phyloP scores from a whole-genome alignment of 345 rosid genomes.

The Durio zibethinus region DNA sequence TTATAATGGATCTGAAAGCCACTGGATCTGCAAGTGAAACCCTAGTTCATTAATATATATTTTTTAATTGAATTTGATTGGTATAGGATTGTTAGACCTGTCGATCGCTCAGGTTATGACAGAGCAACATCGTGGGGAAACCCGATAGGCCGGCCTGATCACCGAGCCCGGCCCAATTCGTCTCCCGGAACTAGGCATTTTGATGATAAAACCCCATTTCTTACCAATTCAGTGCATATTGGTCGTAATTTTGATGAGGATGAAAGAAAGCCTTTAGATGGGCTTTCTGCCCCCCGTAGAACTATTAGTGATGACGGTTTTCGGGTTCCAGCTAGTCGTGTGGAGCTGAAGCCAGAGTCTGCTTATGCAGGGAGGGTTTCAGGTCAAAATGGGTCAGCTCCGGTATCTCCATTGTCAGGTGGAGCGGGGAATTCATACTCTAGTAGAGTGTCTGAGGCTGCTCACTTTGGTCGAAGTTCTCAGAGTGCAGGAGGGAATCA shows the following conservation, averaged over 20 bases:
- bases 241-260: conserved; percentile 84
- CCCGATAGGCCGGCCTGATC: conserved; percentile 50
- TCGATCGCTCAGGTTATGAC: conserved; percentile 60
- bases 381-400: conserved; percentile 25
- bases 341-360: conserved; percentile 48
- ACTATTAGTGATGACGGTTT: conserved; percentile 60
- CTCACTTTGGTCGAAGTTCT: conserved; percentile 24
- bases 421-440: conserved; percentile 31
- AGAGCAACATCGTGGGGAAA: conserved; percentile 58
- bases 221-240: conserved; percentile 43
- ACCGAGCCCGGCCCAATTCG: conserved; percentile 56
- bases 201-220: conserved; percentile 73
- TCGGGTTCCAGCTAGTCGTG: conserved; percentile 23
- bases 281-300: conserved; percentile 56
- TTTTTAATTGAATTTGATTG: conserved; percentile 11
- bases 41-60: conserved; percentile 5
- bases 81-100: conserved; percentile 43
- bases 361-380: conserved; percentile 33
- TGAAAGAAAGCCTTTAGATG: conserved; percentile 77
- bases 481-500: conserved; percentile 30
- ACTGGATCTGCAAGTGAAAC: conserved; percentile 22
- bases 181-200: conserved; percentile 56
- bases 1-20: conserved; percentile 23
- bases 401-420: conserved; percentile 19
- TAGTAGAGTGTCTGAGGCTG: conserved; percentile 40